phyloP scores from a whole-genome alignment of 306 rosid species.

The Delonix regia region DNA sequence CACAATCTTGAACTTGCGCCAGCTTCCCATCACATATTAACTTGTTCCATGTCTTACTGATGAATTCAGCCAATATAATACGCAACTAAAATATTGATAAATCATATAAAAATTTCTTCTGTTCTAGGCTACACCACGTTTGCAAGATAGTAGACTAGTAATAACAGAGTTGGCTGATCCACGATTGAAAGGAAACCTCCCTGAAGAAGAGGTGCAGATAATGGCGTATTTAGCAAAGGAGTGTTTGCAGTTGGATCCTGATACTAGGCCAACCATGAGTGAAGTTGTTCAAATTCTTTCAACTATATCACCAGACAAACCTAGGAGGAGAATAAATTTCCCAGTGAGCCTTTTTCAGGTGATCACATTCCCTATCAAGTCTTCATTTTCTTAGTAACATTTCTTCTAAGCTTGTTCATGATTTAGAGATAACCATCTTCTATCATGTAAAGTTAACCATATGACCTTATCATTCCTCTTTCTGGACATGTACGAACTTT shows the following conservation, averaged over 20 bases:
- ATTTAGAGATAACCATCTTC: constrained; percentile 39
- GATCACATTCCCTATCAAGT: constrained; percentile 23
- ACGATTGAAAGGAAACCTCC: constrained; percentile 63
- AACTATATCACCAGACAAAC: constrained; percentile 72
- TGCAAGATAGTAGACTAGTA: constrained; percentile 76
- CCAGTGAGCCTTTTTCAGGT: constrained; percentile 71
- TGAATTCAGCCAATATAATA: constrained; percentile 21
- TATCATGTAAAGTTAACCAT: constrained; percentile 35
- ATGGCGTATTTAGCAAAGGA: constrained; percentile 98
- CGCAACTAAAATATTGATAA: constrained; percentile 21
- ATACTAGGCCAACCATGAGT: constrained; percentile 91
- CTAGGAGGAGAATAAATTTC: constrained; percentile 72
- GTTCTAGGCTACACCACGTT: constrained; percentile 83
- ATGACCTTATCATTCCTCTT: constrained; percentile 34
- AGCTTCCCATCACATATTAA: background rate
- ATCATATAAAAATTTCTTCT: constrained; percentile 25
- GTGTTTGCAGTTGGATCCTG: constrained; percentile 88
- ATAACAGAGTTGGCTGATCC: constrained; percentile 80
- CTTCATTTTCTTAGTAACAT: constrained; percentile 14
- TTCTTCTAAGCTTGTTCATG: constrained; percentile 10
- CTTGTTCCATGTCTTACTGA: constrained; percentile 29
- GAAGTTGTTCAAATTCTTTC: constrained; percentile 98
- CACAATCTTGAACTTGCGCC: constrained; percentile 1
- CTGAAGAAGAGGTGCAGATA: constrained; percentile 88
- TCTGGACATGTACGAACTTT: constrained; percentile 35